These are phyloP conservation scores for Polygonum maritimum DNA, from an alignment of 148 eudicot genomes.

Conservation along the genomic window DNA sequence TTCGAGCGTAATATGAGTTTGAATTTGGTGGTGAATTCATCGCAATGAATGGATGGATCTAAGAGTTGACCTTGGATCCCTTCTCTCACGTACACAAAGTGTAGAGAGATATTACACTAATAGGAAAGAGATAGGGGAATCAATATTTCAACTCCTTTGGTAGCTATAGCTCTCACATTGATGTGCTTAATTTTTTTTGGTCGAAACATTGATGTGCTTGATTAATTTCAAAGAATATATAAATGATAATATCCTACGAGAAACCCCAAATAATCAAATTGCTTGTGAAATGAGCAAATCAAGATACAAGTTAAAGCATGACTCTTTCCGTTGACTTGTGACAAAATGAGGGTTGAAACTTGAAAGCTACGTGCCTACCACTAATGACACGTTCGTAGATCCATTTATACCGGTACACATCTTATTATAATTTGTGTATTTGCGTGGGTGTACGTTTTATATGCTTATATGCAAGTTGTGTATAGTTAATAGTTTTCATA, in stretches of 20 bases:
- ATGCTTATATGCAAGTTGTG: no score
- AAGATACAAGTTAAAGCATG: background rate
- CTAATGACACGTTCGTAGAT: background rate
- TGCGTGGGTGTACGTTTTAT: no score
- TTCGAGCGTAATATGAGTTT: background rate
- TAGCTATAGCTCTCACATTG: background rate
- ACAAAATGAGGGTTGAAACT: background rate
- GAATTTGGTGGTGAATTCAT: background rate
- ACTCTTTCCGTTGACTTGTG: background rate
- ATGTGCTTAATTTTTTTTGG: no score
- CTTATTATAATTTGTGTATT: no score
- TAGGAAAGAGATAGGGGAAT: background rate
- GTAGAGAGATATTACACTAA: no score
- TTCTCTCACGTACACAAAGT: background rate
- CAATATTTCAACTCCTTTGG: background rate
- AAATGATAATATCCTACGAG: background rate
- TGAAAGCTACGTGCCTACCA: slow-evolving; percentile 5
- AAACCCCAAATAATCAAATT: background rate
- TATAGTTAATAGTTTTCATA: no score
- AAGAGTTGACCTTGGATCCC: background rate
- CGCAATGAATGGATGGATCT: slow-evolving; percentile 1
- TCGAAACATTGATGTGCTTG: no score
- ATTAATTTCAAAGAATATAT: background rate
- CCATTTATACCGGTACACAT: no score
- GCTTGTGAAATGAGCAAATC: background rate